Evolutionary conservation across 768 basidiomycete genomes (phyloP).

Genomic region (Clavulina sp.): DNA sequence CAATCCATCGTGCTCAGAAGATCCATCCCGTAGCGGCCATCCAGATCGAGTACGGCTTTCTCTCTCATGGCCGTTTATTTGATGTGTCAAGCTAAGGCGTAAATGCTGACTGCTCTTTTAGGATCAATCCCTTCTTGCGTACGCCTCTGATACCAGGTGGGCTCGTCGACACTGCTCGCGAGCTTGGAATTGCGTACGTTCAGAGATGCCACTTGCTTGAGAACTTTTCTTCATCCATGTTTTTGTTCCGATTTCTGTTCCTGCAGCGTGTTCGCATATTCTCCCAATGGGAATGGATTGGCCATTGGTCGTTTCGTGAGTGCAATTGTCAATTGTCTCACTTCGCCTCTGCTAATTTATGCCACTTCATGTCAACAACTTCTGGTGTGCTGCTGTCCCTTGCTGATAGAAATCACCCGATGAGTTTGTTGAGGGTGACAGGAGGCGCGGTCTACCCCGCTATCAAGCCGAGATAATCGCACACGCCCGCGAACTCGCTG

Average conservation of each 20-base stretch:
- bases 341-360: background rate
- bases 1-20: conserved; percentile 9
- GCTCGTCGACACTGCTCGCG: conserved; percentile 13
- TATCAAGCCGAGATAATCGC: conserved; percentile 21
- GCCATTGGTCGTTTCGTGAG: conserved; percentile 17
- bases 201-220: too few species aligned
- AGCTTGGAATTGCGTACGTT: conserved; percentile 17
- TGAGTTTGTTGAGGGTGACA: conserved; percentile 18
- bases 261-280: conserved; percentile 22
- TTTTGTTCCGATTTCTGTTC: background rate
- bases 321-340: background rate
- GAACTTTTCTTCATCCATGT: background rate
- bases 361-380: background rate
- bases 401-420: conserved; percentile 12
- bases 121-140: conserved; percentile 13
- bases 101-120: too few species aligned
- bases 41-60: conserved; percentile 12
- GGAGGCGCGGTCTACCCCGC: conserved; percentile 17
- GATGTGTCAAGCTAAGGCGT: too few species aligned
- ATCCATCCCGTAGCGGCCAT: conserved; percentile 10
- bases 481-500: conserved; percentile 21
- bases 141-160: background rate
- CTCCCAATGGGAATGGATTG: conserved; percentile 23
- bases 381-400: background rate
- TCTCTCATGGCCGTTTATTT: too few species aligned